A percentile compares a stretch with the other conserved stretches of the same genome.
These are phyloP conservation scores for Kondoa malvinella DNA, from an alignment of 768 basidiomycete genomes.

Conservation along the genomic window DNA sequence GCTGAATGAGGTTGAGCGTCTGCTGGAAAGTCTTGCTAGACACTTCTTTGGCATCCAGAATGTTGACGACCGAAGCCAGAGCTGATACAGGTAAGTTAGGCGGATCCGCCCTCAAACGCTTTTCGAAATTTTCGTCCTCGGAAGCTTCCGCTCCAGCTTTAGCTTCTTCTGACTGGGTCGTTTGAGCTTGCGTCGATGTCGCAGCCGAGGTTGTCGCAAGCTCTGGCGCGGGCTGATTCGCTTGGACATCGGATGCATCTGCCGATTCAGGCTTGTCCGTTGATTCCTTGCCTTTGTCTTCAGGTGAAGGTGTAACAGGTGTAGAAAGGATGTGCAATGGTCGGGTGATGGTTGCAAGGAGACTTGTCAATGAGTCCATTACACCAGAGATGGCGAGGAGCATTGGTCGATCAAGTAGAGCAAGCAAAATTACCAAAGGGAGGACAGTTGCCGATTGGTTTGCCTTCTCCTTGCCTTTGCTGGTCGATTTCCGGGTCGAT, in stretches of 20 bases:
- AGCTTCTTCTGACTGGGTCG: constrained; percentile 31
- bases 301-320: neutral
- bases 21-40: constrained; percentile 91
- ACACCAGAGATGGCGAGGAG: constrained; percentile 73
- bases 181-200: neutral
- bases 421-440: constrained; percentile 74
- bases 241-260: neutral
- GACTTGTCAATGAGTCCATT: constrained; percentile 76
- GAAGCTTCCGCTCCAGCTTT: constrained; percentile 35
- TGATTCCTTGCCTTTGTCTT: neutral
- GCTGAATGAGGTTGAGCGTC: constrained; percentile 75
- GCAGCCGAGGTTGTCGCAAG: neutral
- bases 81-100: constrained; percentile 58
- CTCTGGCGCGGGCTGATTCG: neutral
- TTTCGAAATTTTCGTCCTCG: neutral
- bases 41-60: constrained; percentile 92
- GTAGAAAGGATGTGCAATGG: constrained; percentile 8
- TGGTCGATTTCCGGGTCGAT: constrained; percentile 41
- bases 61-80: constrained; percentile 85
- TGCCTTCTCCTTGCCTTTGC: constrained; percentile 94
- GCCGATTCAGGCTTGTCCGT: neutral
- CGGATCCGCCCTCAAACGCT: constrained; percentile 52
- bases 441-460: constrained; percentile 75
- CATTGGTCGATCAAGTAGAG: constrained; percentile 68
- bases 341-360: constrained; percentile 69